Conservation (phyloP, 352 stramenopile species). For the Phytophthora litchii region DNA sequence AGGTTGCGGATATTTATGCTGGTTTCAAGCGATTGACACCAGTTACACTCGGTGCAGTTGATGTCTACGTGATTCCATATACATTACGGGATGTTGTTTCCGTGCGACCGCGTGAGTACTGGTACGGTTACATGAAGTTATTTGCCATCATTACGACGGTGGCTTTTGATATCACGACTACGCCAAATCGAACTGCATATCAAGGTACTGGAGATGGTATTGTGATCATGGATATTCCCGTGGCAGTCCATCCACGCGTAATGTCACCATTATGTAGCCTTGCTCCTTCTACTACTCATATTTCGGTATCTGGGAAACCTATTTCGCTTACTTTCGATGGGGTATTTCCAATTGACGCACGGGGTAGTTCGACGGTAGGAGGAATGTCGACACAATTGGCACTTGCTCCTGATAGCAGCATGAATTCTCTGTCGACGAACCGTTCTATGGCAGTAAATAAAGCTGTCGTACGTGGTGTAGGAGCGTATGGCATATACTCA, state of each 20-base stretch:
- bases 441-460: conserved; percentile 2
- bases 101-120: conserved; percentile 34
- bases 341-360: conserved; percentile 11
- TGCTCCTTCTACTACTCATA: conserved; percentile 5
- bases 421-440: conserved; percentile 11
- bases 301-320: conserved; percentile 31
- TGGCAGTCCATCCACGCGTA: conserved; percentile 37
- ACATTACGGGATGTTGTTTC: conserved; percentile 27
- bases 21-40: conserved; percentile 28
- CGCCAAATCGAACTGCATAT: conserved; percentile 37
- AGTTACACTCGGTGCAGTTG: conserved; percentile 26
- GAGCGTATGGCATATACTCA: conserved; percentile 22
- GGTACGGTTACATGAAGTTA: conserved; percentile 42
- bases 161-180: conserved; percentile 38
- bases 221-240: conserved; percentile 42
- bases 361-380: conserved; percentile 15
- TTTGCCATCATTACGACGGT: conserved; percentile 55
- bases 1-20: conserved; percentile 47
- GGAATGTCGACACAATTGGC: conserved; percentile 27
- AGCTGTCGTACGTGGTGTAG: conserved; percentile 4
- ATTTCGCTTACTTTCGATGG: conserved; percentile 24
- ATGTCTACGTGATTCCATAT: conserved; percentile 50
- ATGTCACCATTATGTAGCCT: conserved; percentile 17
- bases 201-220: conserved; percentile 41
- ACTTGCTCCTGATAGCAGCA: conserved; percentile 12